Evolutionary conservation across 208 protist genomes (phyloP).

Genomic region (Trypanosoma cruzi): DNA sequence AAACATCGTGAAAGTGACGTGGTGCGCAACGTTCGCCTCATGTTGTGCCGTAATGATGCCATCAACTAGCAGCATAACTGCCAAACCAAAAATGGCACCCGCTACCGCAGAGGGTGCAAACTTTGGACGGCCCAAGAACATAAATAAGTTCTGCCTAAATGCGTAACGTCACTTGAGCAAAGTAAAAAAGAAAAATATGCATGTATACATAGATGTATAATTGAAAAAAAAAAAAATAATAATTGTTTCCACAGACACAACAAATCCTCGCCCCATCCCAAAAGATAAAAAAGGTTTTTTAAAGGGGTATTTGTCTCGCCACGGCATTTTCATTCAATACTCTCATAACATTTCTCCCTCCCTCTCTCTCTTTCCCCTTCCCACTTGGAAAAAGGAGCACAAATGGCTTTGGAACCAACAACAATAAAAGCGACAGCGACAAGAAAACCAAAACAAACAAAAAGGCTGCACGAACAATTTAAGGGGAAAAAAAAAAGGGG

Average conservation of each 20-base stretch:
- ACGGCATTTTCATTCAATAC: neutral
- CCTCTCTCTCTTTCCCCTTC: neutral
- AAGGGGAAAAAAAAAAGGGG: conserved; percentile 7
- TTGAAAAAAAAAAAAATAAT: neutral
- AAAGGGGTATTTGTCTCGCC: too few species aligned
- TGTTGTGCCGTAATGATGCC: conserved; percentile 47
- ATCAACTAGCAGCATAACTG: conserved; percentile 58
- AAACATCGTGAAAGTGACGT: conserved; percentile 52
- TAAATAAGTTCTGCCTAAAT: conserved; percentile 18
- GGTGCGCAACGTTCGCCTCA: conserved; percentile 39
- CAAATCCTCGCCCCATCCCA: neutral
- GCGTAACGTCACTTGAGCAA: conserved; percentile 1
- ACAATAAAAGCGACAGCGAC: neutral
- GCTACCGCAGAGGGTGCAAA: conserved; percentile 41
- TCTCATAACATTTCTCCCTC: neutral
- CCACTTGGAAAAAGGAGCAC: neutral
- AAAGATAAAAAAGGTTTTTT: neutral
- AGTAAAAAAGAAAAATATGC: too few species aligned
- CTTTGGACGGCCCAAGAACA: neutral
- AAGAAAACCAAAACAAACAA: conserved; percentile 14
- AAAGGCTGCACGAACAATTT: too few species aligned
- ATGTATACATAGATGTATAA: too few species aligned
- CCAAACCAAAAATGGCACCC: conserved; percentile 59
- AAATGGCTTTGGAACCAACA: neutral
- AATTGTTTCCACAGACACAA: neutral